Evolutionary conservation across 2,329 filamentous ascomycete species (phyloP).

Genomic region (Sclerotinia borealis): DNA sequence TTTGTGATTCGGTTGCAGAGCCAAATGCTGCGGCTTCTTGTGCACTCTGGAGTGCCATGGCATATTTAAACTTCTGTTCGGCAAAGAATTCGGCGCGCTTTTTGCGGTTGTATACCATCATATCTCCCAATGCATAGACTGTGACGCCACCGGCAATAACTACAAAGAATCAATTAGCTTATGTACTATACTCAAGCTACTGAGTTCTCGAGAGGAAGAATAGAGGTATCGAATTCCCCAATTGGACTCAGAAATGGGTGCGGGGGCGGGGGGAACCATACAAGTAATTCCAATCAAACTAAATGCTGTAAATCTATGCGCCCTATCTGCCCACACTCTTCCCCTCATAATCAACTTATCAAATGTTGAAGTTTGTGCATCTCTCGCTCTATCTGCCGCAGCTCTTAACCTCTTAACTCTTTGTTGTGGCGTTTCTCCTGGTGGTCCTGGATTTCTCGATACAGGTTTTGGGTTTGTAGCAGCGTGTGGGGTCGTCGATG

Average conservation of each 20-base stretch:
- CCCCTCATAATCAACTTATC: conserved; percentile 31
- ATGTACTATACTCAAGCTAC: not conserved
- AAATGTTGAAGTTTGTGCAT: conserved; percentile 29
- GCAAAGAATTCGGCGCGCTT: conserved; percentile 58
- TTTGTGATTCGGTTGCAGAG: conserved; percentile 43
- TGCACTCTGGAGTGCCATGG: conserved; percentile 40
- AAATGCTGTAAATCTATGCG: conserved; percentile 32
- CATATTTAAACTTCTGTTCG: conserved; percentile 38
- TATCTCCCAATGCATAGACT: conserved; percentile 58
- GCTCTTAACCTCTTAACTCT: conserved; percentile 33
- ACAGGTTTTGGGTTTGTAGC: conserved; percentile 47
- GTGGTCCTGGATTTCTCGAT: conserved; percentile 19
- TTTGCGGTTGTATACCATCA: conserved; percentile 61
- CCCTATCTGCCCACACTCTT: conserved; percentile 34
- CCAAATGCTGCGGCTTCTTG: conserved; percentile 38
- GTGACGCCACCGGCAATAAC: conserved; percentile 56
- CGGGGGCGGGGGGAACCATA: conserved; percentile 17
- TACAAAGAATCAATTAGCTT: conserved; percentile 25
- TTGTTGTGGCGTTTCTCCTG: conserved; percentile 34
- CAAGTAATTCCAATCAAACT: conserved; percentile 33
- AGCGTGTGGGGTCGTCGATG: conserved; percentile 63
- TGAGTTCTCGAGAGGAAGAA: conserved; percentile 11
- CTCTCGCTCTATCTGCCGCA: conserved; percentile 31
- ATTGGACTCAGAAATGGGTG: not conserved
- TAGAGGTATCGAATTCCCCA: not conserved